Base-by-base conservation (phyloP, 1,284 basidiomycete species). In the Waitea zeae region DNA sequence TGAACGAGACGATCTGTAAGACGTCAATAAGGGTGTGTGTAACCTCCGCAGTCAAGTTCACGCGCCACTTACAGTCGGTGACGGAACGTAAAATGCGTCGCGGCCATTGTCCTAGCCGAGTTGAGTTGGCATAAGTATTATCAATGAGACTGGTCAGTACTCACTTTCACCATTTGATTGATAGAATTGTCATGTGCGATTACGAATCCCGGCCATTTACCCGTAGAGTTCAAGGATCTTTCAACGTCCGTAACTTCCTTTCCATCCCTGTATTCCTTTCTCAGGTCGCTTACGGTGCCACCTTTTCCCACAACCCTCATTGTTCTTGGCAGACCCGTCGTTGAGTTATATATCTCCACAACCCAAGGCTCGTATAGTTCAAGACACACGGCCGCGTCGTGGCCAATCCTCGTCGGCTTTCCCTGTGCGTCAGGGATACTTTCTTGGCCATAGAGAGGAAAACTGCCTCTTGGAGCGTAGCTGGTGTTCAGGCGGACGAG, bases 311-410 rank as follows among this genome's bases (percentile, higher is more conserved):
- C 45, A 28, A 59, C 46, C 26, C 49, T 38, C 15, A 48, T 31
- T 2, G 54, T 45, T 26, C 32, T 48, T 6, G 56, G 53, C 6
- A 44, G 33, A 5, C 51, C 50, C 5, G 47, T 38, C 3, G 52
- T 52, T 29, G 47, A 49, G 34, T 61, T 60, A 38, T 54, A 60
- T 3, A 51, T 47, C 34, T 62, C 57, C 11, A 63, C 37, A 5
- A 63, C 42, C 51, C 56, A 63, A 4, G 59, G 58, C 35, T 63
- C 59, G 30, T 58, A 58, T 3, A 56, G 37, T 39, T 60, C 49
- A 5, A 61, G 36, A 34, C 61, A 63, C 14, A 61, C 50, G 2
- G 52, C 55, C 5, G 55, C 54, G 35, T 63, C 61, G 22, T 53
- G 57, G 24, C 24, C n/a, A n/a, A n/a, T n/a, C n/a, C n/a, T n/a